Evolutionary conservation across 768 basidiomycete genomes (phyloP).

Genomic region (Xanthoconium purpureum): DNA sequence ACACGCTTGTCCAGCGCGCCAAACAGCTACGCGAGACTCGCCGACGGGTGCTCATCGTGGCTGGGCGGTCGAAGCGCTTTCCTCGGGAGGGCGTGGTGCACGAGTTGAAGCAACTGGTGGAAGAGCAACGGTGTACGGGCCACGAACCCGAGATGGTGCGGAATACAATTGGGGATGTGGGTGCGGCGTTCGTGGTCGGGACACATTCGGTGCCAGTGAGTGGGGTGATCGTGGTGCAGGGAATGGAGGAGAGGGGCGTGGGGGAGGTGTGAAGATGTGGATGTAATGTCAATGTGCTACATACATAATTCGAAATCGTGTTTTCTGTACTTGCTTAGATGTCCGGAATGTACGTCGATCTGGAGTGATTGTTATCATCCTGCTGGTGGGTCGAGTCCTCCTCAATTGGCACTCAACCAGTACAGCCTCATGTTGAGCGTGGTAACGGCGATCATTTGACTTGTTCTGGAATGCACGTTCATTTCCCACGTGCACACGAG

Average conservation of each 20-base stretch:
- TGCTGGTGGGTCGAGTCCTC: too few relatives aligned
- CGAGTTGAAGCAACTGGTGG: constrained; percentile 55
- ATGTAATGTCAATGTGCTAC: background rate
- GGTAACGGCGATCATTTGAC: too few relatives aligned
- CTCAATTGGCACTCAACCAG: too few relatives aligned
- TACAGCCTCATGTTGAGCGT: too few relatives aligned
- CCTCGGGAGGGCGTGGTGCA: constrained; percentile 53
- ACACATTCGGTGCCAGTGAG: constrained; percentile 44
- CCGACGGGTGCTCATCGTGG: constrained; percentile 54
- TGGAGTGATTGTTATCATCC: too few relatives aligned
- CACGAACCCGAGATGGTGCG: constrained; percentile 43
- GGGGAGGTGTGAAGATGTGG: background rate
- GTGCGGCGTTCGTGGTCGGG: constrained; percentile 67
- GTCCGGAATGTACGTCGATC: too few relatives aligned
- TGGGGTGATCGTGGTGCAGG: constrained; percentile 70
- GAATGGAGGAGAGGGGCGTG: constrained; percentile 35
- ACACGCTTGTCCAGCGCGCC: constrained; percentile 48
- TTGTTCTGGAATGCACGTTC: too few relatives aligned
- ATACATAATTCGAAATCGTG: too few relatives aligned
- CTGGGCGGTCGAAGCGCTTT: constrained; percentile 76
- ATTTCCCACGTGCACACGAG: too few relatives aligned
- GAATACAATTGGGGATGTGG: constrained; percentile 86
- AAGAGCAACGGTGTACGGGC: constrained; percentile 22
- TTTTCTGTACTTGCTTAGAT: too few relatives aligned
- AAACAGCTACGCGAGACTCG: constrained; percentile 21